Base-by-base conservation (phyloP, 371 early-diverging fungal species). In the Saksenaea vasiformis region DNA sequence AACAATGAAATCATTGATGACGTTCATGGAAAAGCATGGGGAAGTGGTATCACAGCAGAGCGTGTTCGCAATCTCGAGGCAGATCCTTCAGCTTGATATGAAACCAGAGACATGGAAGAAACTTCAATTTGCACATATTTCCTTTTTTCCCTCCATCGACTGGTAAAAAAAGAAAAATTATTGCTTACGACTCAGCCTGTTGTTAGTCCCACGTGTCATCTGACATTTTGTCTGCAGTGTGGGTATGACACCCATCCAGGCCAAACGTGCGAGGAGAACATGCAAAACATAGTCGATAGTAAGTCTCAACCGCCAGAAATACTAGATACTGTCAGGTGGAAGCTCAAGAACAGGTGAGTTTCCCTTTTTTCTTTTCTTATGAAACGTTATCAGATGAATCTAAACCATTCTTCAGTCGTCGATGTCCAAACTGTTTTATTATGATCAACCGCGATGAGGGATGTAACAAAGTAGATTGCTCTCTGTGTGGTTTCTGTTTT, bases 381-480 rank as follows among this genome's bases (percentile, higher is more conserved):
- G 31, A 31, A n/a, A n/a, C n/a, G n/a, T n/a, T n/a, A n/a, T n/a
- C n/a, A n/a, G n/a, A n/a, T n/a, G n/a, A n/a, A n/a, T n/a, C n/a
- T n/a, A n/a, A n/a, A n/a, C n/a, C n/a, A 22, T 19, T 22, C 3
- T 22, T 3, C 24, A 84, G 88, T 43, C 87, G 82, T 37, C 73
- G 77, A 36, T 92, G 92, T 66, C 92, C 92, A 3, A 83, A 83
- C 38, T 92, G 92, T 66, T 87, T 82, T 26, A 86, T 91, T 36
- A 74, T 92, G 73, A 92, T 92, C 39, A 86, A 89, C 43, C 69
- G 92, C n/a, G 92, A 92, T 53, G 92, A 92, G 65, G 92, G 92
- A 3, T 92, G 92, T 61, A 90, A 91, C 67, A 90, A 90, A 69
- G 89, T 92, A 0, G 90, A 91, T 56, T 92, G 92, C 51, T 80